These are phyloP conservation scores for Erysimum pusillum DNA, from an alignment of 441 rosid genomes.

Conservation along the genomic window DNA sequence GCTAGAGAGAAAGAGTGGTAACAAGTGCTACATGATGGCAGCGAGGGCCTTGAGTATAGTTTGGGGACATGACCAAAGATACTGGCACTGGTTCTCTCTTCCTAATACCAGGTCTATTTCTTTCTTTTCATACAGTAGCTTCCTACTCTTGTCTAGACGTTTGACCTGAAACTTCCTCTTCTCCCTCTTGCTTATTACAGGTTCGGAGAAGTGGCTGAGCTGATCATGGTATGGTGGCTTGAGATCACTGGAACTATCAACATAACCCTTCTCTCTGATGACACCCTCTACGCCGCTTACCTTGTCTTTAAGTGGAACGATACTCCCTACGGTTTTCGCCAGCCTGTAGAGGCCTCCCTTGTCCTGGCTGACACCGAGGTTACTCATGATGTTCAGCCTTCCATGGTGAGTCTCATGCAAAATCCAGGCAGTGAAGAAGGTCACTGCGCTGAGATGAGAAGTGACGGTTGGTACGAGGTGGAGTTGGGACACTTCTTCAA, in stretches of 20 bases:
- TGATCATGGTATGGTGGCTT: conserved; percentile 48
- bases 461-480: conserved; percentile 46
- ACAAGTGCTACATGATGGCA: conserved; percentile 50
- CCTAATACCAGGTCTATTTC: conserved; percentile 42
- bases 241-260: conserved; percentile 41
- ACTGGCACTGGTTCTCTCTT: conserved; percentile 50
- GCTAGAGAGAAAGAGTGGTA: conserved; percentile 48
- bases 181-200: too few species aligned
- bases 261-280: conserved; percentile 37
- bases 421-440: conserved; percentile 18
- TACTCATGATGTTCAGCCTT: conserved; percentile 26
- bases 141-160: conserved; percentile 5
- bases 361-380: conserved; percentile 30
- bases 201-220: conserved; percentile 43
- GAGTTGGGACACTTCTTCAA: conserved; percentile 41
- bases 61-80: conserved; percentile 51
- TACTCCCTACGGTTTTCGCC: conserved; percentile 42
- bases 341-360: conserved; percentile 41
- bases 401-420: conserved; percentile 38
- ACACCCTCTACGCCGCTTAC: conserved; percentile 44
- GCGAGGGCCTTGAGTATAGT: conserved; percentile 49
- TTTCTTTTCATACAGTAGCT: neutral
- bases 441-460: conserved; percentile 22
- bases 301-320: conserved; percentile 42
- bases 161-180: neutral